phyloP scores from a whole-genome alignment of 2,329 filamentous ascomycete genomes.

The Chaetomium sp. region DNA sequence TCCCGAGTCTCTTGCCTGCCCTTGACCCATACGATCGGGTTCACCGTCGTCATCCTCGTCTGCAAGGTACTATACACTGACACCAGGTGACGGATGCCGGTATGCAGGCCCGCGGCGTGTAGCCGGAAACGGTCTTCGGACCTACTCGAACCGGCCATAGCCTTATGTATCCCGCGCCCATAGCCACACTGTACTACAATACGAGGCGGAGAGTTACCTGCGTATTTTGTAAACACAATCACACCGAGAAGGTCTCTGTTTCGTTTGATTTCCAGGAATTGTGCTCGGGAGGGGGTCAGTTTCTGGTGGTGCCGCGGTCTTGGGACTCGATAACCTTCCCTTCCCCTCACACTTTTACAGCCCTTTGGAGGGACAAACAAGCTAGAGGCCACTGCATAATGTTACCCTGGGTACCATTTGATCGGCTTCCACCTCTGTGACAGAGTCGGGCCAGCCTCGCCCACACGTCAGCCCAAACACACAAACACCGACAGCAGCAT shows the following conservation, averaged over 20 bases:
- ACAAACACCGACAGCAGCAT: neutral
- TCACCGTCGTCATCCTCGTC: neutral
- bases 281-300: too few species aligned
- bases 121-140: constrained; percentile 3
- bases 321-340: neutral
- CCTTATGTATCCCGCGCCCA: neutral
- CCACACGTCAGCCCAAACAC: neutral
- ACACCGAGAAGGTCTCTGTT: neutral
- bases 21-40: neutral
- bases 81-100: neutral
- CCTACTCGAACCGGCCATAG: neutral
- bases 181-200: neutral
- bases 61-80: neutral
- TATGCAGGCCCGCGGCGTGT: constrained; percentile 7
- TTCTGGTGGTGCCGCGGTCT: neutral
- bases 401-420: neutral
- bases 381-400: neutral
- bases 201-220: neutral
- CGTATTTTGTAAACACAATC: neutral
- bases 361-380: neutral
- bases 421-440: neutral
- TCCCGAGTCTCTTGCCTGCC: neutral
- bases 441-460: neutral
- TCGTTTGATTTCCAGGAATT: constrained; percentile 2
- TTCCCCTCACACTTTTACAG: neutral